phyloP scores from a whole-genome alignment of 257 asterid species.

The Solanum neorickii region DNA sequence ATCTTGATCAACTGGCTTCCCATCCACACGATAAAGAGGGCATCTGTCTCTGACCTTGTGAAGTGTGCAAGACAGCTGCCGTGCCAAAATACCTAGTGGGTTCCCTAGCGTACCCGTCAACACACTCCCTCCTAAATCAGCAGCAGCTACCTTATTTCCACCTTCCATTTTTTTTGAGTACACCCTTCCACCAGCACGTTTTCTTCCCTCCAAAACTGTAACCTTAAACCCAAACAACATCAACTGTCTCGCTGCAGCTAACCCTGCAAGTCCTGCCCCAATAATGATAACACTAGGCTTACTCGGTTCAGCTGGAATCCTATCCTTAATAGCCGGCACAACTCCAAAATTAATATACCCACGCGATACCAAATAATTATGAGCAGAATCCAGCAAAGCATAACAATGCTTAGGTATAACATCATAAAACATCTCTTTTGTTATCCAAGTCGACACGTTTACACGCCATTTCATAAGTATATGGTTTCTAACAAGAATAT shows the following conservation, averaged over 20 bases:
- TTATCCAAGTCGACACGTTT: constrained; percentile 61
- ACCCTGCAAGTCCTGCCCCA: constrained; percentile 92
- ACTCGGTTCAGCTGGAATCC: constrained; percentile 33
- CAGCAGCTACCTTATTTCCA: constrained; percentile 53
- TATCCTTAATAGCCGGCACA: constrained; percentile 61
- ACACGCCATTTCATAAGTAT: constrained; percentile 80
- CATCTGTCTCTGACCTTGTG: constrained; percentile 95
- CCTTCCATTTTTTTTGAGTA: constrained; percentile 64
- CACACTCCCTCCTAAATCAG: constrained; percentile 97
- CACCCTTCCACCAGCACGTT: constrained; percentile 95
- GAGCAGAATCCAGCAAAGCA: constrained; percentile 49
- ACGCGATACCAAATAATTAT: constrained; percentile 54
- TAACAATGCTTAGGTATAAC: constrained; percentile 66
- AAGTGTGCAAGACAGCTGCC: constrained; percentile 66
- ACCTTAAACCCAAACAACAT: constrained; percentile 86
- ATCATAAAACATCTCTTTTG: constrained; percentile 66
- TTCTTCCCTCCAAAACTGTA: constrained; percentile 79
- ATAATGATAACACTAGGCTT: constrained; percentile 54
- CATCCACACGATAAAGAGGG: constrained; percentile 70
- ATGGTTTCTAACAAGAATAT: constrained; percentile 76
- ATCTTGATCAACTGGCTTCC: constrained; percentile 61
- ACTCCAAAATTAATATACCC: constrained; percentile 97
- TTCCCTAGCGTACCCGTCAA: constrained; percentile 86
- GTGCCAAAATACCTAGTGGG: constrained; percentile 91
- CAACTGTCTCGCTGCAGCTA: constrained; percentile 98